Evolutionary conservation across 176 grass and related monocot genomes (phyloP), one percentile per base, ranked within the genome.

Genomic region (Carex scoparia): DNA sequence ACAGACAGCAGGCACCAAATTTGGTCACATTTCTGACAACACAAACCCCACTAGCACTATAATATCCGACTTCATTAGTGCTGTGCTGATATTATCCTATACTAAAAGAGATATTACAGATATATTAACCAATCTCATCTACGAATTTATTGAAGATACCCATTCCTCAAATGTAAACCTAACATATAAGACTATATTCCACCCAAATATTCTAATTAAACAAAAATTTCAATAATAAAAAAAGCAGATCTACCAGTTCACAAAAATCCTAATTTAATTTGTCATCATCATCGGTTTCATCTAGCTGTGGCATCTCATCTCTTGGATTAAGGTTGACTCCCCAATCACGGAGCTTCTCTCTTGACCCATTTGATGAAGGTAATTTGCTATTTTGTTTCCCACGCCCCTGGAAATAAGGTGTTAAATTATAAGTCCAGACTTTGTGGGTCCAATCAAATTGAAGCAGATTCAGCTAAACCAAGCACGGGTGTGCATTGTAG

Each of bases 321-420:
- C 80, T 49, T 78, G n/a, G 79, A 46, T 87, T 83, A 75, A 71
- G 69, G 37, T 73, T 74, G 89, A 91, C 89, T 79, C 84, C 86
- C 87, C 86, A 93, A 56, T 93, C 89, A 49, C 86, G 88, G 65
- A 91, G 89, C 84, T 89, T 90, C 10, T 97, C 94, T 91, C 87
- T 91, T 12, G 91, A 91, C 69, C 93, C 88, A 71, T 97, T 89
- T 7, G 91, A 86, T n/a, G 91, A 87, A 46, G 89, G 91, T 84
- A 97, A 86, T 85, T 92, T 90, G 32, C 11, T 87, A 80, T 80
- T 81, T 12, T 33, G 61, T 54, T 71, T 76, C n/a, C 68, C 61
- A 10, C 60, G 77, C 38, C 79, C 86, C 94, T 97, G 76, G 70
- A 87, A 80, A 65, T 44, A 9, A 35, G 2, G 73, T 15, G 63